A percentile compares a stretch with the other conserved stretches of the same genome.
Evolutionary conservation across 2,329 filamentous ascomycete species (phyloP).

Genomic region (Arthrinium phaeospermum): DNA sequence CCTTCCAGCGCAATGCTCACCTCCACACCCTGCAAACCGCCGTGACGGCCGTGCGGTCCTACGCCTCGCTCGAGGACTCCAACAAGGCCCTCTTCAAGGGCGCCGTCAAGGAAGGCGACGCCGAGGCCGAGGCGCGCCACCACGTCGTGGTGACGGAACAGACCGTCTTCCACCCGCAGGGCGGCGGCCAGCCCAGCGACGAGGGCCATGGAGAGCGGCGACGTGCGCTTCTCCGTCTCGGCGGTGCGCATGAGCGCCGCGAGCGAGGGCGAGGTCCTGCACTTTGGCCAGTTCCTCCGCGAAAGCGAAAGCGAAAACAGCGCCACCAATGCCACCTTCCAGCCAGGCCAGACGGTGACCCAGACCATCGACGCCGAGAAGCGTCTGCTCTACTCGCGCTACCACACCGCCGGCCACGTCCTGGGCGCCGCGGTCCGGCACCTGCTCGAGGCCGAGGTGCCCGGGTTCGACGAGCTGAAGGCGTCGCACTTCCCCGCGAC

Average conservation of each 20-base stretch:
- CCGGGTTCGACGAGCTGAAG: constrained; percentile 68
- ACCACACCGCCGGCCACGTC: constrained; percentile 77
- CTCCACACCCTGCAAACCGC: constrained; percentile 37
- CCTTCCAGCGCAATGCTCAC: constrained; percentile 43
- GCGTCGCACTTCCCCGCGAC: constrained; percentile 74
- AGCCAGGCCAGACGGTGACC: constrained; percentile 49
- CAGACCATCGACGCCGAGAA: constrained; percentile 67
- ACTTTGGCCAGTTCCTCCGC: constrained; percentile 66
- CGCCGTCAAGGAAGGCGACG: constrained; percentile 46
- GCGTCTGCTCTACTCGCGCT: constrained; percentile 67
- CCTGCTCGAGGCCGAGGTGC: constrained; percentile 57
- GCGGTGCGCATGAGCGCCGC: constrained; percentile 61
- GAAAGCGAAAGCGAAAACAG: not conserved
- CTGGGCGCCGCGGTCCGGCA: constrained; percentile 70
- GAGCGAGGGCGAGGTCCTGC: constrained; percentile 62
- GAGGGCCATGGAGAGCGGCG: constrained; percentile 57
- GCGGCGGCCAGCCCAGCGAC: constrained; percentile 76
- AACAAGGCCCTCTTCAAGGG: constrained; percentile 65
- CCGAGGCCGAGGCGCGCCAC: not conserved
- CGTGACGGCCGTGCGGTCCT: constrained; percentile 54
- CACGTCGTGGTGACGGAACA: constrained; percentile 64
- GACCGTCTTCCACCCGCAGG: constrained; percentile 79
- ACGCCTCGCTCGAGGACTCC: constrained; percentile 54
- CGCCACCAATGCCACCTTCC: constrained; percentile 39
- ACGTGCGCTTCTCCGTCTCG: constrained; percentile 55